Base-by-base conservation (phyloP, 2,329 filamentous ascomycete species). In the Chrysoporthe deuterocubensis region DNA sequence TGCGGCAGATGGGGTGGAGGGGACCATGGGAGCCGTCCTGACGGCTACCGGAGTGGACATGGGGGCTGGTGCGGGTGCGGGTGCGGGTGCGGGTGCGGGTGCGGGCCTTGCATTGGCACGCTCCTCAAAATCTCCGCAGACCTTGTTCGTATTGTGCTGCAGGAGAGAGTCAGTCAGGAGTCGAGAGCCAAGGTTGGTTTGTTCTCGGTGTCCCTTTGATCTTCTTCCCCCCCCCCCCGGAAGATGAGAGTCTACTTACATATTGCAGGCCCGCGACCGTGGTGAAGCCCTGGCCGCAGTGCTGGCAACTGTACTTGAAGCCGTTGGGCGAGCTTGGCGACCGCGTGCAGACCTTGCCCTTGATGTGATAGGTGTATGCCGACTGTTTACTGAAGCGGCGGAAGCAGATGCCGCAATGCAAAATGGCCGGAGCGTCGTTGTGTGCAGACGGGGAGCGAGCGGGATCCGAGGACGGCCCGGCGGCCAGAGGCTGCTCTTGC, bases 201-300 rank as follows among this genome's bases (percentile, higher is more conserved):
- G 5, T 40, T 40, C 37, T 40, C 26, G 26, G 26, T 26, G 26
- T 9, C 9, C 37, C 37, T 9, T 40, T 40, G 6, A 5, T 40
- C 37, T 40, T 40, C 37, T 9, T 40, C 37, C 9, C 9, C 37
- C 37, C 37, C 9, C 37, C 9, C 9, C 37, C 37, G 1, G 32
- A 7, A 16, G 16, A 58, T 37, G 13, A 40, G 32, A 68, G 34
- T n/a, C 2, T 2, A 74, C 77, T 76, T 66, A 80, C 78, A 70
- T 85, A 85, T 62, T 76, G 69, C 2, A 83, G 71, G 1, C 82
- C 83, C 32, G 77, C 77, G 4, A 72, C 71, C 13, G 80, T 81
- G 2, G 74, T 75, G 57, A 87, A 86, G 1, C 77, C 76, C 54
- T 80, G 76, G 37, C 83, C 83, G 58, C 85, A 87, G 60, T 80